Evolutionary conservation across 805 yeast species (phyloP).

Genomic region (Phaffomyces opuntiae): DNA sequence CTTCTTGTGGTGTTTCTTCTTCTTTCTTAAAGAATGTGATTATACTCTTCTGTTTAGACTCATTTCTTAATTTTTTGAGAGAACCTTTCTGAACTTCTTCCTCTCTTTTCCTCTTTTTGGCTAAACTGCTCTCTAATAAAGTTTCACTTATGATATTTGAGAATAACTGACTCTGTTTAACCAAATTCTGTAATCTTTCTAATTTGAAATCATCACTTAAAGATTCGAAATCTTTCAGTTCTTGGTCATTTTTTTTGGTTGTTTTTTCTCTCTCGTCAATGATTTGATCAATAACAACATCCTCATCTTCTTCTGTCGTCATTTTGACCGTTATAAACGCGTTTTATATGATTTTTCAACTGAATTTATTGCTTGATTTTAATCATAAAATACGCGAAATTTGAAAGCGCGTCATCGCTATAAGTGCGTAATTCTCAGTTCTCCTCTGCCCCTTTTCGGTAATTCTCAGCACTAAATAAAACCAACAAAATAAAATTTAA

Average conservation of each 20-base stretch:
- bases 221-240: conserved; percentile 27
- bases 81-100: conserved; percentile 18
- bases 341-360: neutral
- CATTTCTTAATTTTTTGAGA: conserved; percentile 13
- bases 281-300: conserved; percentile 13
- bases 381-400: neutral
- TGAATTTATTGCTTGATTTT: too few relatives aligned
- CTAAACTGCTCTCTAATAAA: conserved; percentile 44
- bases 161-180: conserved; percentile 83
- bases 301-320: conserved; percentile 15
- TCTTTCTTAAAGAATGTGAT: conserved; percentile 20
- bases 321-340: neutral
- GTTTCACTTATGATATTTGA: conserved; percentile 82
- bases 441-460: neutral
- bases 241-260: conserved; percentile 2
- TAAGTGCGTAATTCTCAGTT: neutral
- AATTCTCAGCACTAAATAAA: too few relatives aligned
- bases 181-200: conserved; percentile 60
- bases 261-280: conserved; percentile 8
- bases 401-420: too few relatives aligned
- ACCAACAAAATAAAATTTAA: too few relatives aligned
- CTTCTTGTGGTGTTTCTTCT: neutral
- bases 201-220: conserved; percentile 52
- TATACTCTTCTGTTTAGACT: conserved; percentile 7
- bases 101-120: conserved; percentile 23